Conservation (phyloP, 768 basidiomycete genomes). For the Pisolithus microcarpus region DNA sequence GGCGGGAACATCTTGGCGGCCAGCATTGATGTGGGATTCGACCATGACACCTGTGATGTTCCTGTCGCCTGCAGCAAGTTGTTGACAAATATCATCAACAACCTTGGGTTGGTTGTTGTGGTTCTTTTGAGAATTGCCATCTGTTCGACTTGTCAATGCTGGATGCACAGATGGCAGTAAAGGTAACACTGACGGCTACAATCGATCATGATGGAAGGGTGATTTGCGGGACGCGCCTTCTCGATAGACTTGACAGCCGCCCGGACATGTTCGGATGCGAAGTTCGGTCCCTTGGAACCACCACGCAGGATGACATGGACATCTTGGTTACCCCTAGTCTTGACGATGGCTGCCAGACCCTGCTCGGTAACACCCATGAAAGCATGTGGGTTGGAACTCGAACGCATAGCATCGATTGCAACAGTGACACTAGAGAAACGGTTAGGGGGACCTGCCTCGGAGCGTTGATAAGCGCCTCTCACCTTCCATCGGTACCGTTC, state of each 20-base stretch:
- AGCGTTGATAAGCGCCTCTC: constrained; percentile 6
- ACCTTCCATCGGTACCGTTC: constrained; percentile 95
- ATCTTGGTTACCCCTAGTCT: constrained; percentile 77
- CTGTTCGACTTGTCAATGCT: constrained; percentile 27
- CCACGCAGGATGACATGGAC: constrained; percentile 96
- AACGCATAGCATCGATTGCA: constrained; percentile 95
- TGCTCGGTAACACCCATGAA: constrained; percentile 93
- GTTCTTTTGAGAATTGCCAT: constrained; percentile 95
- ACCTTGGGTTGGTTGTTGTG: constrained; percentile 88
- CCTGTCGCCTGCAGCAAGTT: constrained; percentile 61
- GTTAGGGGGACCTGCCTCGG: constrained; percentile 1
- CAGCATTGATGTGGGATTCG: constrained; percentile 89
- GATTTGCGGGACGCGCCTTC: constrained; percentile 48
- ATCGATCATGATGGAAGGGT: constrained; percentile 82
- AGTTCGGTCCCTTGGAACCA: constrained; percentile 89
- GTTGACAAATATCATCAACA: constrained; percentile 59
- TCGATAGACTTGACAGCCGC: constrained; percentile 54
- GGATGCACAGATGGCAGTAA: not conserved
- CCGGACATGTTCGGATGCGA: constrained; percentile 60
- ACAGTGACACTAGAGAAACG: constrained; percentile 53
- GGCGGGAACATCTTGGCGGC: constrained; percentile 81
- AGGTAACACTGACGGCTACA: constrained; percentile 55
- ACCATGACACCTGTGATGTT: constrained; percentile 95
- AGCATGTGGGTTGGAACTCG: constrained; percentile 85
- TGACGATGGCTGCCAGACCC: constrained; percentile 91